Percentiles rank a stretch among this genome's conserved stretches.
phyloP scores from a whole-genome alignment of 2,329 filamentous ascomycete species.

The Hypomyces rosellus region DNA sequence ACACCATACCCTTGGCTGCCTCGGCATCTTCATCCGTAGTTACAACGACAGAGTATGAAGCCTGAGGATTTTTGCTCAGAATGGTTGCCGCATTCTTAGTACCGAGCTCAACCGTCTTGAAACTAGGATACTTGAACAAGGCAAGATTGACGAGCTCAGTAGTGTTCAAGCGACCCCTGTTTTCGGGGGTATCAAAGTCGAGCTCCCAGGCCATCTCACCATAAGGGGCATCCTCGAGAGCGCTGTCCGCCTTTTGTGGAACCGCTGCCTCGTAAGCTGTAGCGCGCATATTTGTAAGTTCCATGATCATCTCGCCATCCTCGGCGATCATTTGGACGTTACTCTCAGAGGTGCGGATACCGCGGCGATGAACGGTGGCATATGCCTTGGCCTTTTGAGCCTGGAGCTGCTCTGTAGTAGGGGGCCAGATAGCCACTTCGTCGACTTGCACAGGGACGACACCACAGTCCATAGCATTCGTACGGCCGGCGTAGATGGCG shows the following conservation, averaged over 20 bases:
- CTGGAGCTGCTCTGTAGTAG: slow-evolving; percentile 9
- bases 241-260: slow-evolving; percentile 16
- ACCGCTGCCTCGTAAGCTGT: slow-evolving; percentile 24
- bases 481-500: slow-evolving; percentile 23
- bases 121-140: slow-evolving; percentile 22
- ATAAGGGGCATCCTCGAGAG: slow-evolving; percentile 17
- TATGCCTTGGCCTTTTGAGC: slow-evolving; percentile 16
- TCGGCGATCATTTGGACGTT: slow-evolving; percentile 18
- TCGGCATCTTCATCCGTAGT: slow-evolving; percentile 5
- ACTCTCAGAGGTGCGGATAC: slow-evolving; percentile 17
- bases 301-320: slow-evolving; percentile 20
- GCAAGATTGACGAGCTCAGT: slow-evolving; percentile 14
- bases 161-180: slow-evolving; percentile 4
- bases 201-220: slow-evolving; percentile 21
- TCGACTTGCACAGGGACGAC: slow-evolving; percentile 24
- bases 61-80: slow-evolving; percentile 4
- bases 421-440: slow-evolving; percentile 20
- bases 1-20: not conserved
- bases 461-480: slow-evolving; percentile 23
- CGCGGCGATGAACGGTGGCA: slow-evolving; percentile 16
- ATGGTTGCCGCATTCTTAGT: slow-evolving; percentile 6
- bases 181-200: slow-evolving; percentile 18
- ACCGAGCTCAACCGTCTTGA: slow-evolving; percentile 18
- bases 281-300: slow-evolving; percentile 21
- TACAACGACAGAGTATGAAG: slow-evolving; percentile 2